Conservation (phyloP, 2,329 filamentous ascomycete species). For the Alternaria ventricosa region DNA sequence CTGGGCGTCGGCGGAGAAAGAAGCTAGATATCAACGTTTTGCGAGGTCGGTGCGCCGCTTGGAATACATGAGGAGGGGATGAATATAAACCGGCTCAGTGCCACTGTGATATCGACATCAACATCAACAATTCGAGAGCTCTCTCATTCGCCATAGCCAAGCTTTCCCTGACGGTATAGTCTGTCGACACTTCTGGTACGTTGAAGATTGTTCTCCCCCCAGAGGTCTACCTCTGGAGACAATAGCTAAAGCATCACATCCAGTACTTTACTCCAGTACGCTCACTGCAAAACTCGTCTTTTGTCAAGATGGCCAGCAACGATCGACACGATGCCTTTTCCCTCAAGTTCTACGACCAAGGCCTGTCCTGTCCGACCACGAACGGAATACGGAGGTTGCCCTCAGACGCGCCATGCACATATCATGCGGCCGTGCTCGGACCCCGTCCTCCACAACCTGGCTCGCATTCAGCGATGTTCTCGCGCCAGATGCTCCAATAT, state of each 20-base stretch:
- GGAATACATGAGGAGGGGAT: not conserved
- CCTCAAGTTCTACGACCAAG: not conserved
- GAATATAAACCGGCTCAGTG: not conserved
- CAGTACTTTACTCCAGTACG: not conserved
- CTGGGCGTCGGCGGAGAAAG: not conserved
- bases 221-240: not conserved
- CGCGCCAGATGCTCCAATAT: not conserved
- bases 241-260: not conserved
- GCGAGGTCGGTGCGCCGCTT: not conserved
- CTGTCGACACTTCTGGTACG: not conserved
- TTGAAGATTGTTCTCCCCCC: not conserved
- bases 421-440: constrained; percentile 1
- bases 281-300: not conserved
- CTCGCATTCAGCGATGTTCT: not conserved
- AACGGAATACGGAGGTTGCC: not conserved
- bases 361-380: not conserved
- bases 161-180: no score
- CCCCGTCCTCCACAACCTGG: not conserved
- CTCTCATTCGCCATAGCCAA: not conserved
- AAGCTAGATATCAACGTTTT: not conserved
- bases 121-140: not conserved
- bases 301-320: not conserved
- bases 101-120: not conserved
- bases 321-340: not conserved
- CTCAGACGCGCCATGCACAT: not conserved